These are phyloP conservation scores for Chamaecyparis obtusa DNA, from an alignment of 75 land plant species.

Conservation along the genomic window DNA sequence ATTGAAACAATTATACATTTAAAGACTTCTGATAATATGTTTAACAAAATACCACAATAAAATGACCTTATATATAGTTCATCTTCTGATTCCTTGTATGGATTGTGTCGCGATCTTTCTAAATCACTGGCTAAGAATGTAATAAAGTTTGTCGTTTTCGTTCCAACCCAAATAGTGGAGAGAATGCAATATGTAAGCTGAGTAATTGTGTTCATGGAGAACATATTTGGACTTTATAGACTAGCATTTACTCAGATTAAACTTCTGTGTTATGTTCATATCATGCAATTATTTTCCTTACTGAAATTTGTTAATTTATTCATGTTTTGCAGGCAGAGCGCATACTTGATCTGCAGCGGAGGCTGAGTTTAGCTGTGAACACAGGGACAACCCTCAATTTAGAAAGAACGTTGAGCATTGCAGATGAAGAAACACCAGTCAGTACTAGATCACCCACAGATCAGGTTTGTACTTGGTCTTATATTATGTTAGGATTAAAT, in stretches of 20 bases:
- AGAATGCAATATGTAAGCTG: not conserved
- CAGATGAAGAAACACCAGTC: conserved; percentile 41
- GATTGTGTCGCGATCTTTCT: not conserved
- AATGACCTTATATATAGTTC: not conserved
- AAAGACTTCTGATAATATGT: not conserved
- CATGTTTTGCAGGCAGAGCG: conserved; percentile 60
- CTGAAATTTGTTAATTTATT: not conserved
- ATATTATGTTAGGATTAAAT: not conserved
- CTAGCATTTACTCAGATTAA: not conserved
- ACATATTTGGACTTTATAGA: not conserved
- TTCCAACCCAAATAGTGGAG: not conserved
- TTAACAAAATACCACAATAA: not conserved
- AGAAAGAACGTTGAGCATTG: conserved; percentile 23
- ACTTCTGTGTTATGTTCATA: not conserved
- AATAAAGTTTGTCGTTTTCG: not conserved
- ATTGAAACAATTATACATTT: not conserved
- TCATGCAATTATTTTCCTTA: not conserved
- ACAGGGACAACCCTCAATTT: conserved; percentile 18
- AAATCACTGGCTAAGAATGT: not conserved
- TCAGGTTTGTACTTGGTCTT: conserved; percentile 50
- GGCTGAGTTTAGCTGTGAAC: conserved; percentile 49
- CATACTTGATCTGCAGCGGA: conserved; percentile 77
- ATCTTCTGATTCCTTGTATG: not conserved
- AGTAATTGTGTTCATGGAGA: not conserved
- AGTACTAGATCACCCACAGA: conserved; percentile 51